Percentiles rank a stretch among this genome's conserved stretches.
Conservation (phyloP, 768 basidiomycete species). For the Suillus cothurnatus region DNA sequence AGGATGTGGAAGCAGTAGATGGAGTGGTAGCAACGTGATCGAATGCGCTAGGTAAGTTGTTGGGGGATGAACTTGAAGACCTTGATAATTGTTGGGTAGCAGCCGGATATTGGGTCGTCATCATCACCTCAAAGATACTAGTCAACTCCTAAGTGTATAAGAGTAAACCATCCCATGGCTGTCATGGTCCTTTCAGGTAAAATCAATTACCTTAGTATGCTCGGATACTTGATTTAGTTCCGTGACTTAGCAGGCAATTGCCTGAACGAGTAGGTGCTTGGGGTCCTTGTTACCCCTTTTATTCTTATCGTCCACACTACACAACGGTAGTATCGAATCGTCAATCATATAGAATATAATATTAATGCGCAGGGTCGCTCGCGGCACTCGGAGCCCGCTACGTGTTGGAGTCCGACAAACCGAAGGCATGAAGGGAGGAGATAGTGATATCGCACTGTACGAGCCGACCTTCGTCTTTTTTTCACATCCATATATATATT, state of each 20-base stretch:
- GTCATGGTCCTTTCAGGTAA: neutral
- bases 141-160: neutral
- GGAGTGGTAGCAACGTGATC: constrained; percentile 9
- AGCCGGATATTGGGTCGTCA: neutral
- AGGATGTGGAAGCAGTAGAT: constrained; percentile 9
- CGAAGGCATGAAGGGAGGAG: too few species aligned
- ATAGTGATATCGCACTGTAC: too few species aligned
- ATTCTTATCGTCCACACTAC: too few species aligned
- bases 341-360: too few species aligned
- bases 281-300: too few species aligned
- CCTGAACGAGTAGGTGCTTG: too few species aligned
- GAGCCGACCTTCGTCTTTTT: too few species aligned
- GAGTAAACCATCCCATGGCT: neutral
- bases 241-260: neutral
- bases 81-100: neutral
- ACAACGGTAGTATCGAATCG: too few species aligned
- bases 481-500: too few species aligned
- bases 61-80: neutral
- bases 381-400: too few species aligned
- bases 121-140: neutral
- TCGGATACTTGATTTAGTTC: neutral
- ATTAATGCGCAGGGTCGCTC: too few species aligned
- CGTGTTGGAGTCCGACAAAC: too few species aligned
- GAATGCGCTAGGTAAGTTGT: constrained; percentile 11
- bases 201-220: neutral